Evolutionary conservation across 495 filamentous ascomycete species (phyloP).

Genomic region (Amniculicola lignicola): DNA sequence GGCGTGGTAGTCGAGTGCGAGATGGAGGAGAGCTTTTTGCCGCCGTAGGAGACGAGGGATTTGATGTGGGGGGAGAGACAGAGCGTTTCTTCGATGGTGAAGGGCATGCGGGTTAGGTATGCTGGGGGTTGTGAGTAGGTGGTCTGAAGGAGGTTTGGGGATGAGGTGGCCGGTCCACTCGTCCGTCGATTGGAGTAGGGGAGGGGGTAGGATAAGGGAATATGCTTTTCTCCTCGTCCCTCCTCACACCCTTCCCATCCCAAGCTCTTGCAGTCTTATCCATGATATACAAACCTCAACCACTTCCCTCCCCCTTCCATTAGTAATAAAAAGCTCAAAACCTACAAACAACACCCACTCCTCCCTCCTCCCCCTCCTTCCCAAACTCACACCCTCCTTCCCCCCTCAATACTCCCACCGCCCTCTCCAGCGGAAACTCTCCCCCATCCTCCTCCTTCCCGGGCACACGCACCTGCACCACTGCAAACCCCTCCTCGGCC

Average conservation of each 20-base stretch:
- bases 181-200: too few species aligned
- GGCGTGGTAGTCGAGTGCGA: background rate
- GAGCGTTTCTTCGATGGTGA: constrained; percentile 24
- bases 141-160: too few species aligned
- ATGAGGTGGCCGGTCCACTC: too few species aligned
- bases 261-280: too few species aligned
- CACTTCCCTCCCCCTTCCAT: too few species aligned
- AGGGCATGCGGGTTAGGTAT: constrained; percentile 19
- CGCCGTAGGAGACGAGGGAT: constrained; percentile 20
- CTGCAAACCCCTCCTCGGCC: constrained; percentile 59
- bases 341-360: background rate
- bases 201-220: too few species aligned
- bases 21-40: constrained; percentile 9
- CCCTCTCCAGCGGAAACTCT: constrained; percentile 23
- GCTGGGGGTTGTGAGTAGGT: too few species aligned
- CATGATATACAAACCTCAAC: too few species aligned
- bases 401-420: constrained; percentile 33
- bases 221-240: too few species aligned
- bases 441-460: constrained; percentile 18
- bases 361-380: constrained; percentile 9
- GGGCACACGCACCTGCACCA: constrained; percentile 42
- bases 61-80: constrained; percentile 12
- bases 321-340: background rate
- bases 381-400: constrained; percentile 31
- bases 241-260: background rate